phyloP scores from a whole-genome alignment of 805 yeast genomes.

The Suhomyces canberraensis region DNA sequence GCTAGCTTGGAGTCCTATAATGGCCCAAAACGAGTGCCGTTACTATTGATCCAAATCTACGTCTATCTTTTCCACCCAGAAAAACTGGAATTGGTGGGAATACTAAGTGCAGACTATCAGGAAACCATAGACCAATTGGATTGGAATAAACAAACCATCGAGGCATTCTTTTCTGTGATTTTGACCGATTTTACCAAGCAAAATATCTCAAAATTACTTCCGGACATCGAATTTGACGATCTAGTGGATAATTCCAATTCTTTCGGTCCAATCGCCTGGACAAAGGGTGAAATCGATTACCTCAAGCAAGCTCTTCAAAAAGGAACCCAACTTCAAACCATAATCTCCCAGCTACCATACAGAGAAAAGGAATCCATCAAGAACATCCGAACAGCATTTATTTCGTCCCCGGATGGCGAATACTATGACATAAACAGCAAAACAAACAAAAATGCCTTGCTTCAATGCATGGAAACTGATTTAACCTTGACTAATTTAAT shows the following conservation, averaged over 20 bases:
- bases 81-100: too few relatives aligned
- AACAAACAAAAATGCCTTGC: neutral
- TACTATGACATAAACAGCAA: neutral
- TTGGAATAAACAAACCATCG: neutral
- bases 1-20: too few relatives aligned
- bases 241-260: too few relatives aligned
- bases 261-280: conserved; percentile 3
- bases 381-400: neutral
- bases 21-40: too few relatives aligned
- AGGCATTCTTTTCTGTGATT: neutral
- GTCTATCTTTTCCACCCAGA: too few relatives aligned
- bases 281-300: conserved; percentile 3
- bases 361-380: conserved; percentile 1
- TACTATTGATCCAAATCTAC: too few relatives aligned
- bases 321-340: neutral
- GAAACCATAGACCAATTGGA: too few relatives aligned
- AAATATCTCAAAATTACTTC: too few relatives aligned
- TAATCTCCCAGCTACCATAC: conserved; percentile 1
- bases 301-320: neutral
- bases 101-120: too few relatives aligned
- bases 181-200: conserved; percentile 2
- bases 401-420: neutral
- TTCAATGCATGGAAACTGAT: conserved; percentile 2
- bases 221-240: too few relatives aligned
- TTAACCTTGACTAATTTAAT: conserved; percentile 2